Conservation (phyloP, 2,329 filamentous ascomycete species). For the Tetracladium maxilliforme region DNA sequence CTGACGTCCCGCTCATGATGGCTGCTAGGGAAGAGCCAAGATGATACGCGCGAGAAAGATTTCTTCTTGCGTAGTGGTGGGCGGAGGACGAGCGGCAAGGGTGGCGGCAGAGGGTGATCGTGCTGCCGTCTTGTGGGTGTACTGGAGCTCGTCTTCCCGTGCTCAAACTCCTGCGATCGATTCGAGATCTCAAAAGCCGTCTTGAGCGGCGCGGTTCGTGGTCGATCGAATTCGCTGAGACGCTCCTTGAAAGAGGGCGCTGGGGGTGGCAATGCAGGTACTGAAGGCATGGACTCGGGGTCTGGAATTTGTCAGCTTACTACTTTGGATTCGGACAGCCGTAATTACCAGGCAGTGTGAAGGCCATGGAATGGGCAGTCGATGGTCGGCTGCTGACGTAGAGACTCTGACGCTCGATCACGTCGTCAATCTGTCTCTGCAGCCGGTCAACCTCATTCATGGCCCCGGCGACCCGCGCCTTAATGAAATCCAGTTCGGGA, state of each 20-base stretch:
- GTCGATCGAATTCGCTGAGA: slow-evolving; percentile 11
- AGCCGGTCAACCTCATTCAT: slow-evolving; percentile 42
- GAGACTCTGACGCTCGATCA: slow-evolving; percentile 43
- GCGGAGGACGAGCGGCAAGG: slow-evolving; percentile 41
- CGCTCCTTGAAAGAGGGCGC: slow-evolving; percentile 34
- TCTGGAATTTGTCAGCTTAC: slow-evolving; percentile 1
- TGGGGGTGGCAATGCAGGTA: slow-evolving; percentile 39
- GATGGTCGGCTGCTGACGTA: slow-evolving; percentile 22
- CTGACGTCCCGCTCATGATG: slow-evolving; percentile 23
- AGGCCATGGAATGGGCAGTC: slow-evolving; percentile 3
- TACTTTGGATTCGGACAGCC: neutral
- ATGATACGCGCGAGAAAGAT: slow-evolving; percentile 46
- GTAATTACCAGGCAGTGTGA: slow-evolving; percentile 1
- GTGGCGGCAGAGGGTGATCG: slow-evolving; percentile 10
- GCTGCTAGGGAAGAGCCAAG: slow-evolving; percentile 35
- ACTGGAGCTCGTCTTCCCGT: too few species aligned
- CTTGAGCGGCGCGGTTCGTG: too few species aligned
- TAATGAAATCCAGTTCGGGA: slow-evolving; percentile 27
- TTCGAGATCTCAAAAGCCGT: too few species aligned
- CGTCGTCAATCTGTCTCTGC: slow-evolving; percentile 42
- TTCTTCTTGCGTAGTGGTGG: slow-evolving; percentile 51
- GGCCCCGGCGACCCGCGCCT: slow-evolving; percentile 38
- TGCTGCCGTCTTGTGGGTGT: slow-evolving; percentile 4
- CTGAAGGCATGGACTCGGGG: slow-evolving; percentile 35
- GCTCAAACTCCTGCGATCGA: too few species aligned